Base-by-base conservation (phyloP, 192 early-diverging fungal genomes). In the Podila verticillata region DNA sequence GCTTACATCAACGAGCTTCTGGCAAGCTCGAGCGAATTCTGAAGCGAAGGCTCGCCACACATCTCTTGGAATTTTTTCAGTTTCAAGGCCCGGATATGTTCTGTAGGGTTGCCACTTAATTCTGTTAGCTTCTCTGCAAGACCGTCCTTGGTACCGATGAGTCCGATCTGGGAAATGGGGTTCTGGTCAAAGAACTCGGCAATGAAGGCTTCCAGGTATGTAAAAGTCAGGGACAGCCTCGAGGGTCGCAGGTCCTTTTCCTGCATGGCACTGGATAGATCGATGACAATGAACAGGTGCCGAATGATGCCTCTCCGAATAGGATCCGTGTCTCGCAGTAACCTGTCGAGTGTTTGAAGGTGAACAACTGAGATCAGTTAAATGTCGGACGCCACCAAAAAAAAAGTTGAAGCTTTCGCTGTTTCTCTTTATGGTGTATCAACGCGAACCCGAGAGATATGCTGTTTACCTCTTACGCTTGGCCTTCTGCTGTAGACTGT, bases 121-220 rank as follows among this genome's bases (percentile, higher is more conserved):
- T 97, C 97, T 7, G 94, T 91, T 61, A 95, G 44, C 75, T 90
- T 91, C 75, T 97, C 95, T 1, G 95, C 95, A 61, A 95, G 73
- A 35, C 94, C 95, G 75, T 98, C 94, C 58, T 92, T 87, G 6
- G 93, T 97, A 3, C 90, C 87, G 15, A 98, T 87, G 4, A 99
- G 75, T 15, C 94, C 91, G 30, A 98, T 84, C 82, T 95, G 95
- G 10, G 93, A 92, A 28, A 99, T 92, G 1, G 97, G 97, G 75
- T 99, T 99, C 74, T 97, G 96, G 84, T 97, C 95, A 78, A 97
- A 95, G 75, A 91, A 99, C 74, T 98, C 97, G n/a, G 72, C 69
- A 4, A 97, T 82, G 71, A 95, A 99, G 48, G 88, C 83, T 59
- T 91, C 91, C 5, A 89, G 78, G 51, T 91, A 84, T 0, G 62